Evolutionary conservation across 78 protist genomes (phyloP), one percentile per base, ranked within the genome.

Genomic region (Monocercomonoides exilis): DNA sequence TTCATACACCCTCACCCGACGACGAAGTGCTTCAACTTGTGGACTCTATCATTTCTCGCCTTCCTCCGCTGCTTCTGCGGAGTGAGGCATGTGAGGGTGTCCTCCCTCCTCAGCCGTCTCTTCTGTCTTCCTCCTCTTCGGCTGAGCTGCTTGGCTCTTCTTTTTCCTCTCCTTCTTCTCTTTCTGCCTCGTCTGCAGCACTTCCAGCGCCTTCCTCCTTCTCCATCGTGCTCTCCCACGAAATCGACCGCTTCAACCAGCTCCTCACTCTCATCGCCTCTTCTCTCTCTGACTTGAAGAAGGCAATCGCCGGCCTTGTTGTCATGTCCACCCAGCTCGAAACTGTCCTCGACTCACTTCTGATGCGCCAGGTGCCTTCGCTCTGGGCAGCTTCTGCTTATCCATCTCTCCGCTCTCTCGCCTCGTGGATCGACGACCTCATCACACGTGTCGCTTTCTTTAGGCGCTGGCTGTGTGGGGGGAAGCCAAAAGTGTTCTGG

Each of bases 221-320:
- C 45, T 80, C 87, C 63, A 87, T 81, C 43, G 88, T 90, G 81
- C 84, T 92, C 34, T 34, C 81, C 34, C 90, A 90, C 54, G 94
- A 92, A 81, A 45, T 85, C 35, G 64, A 33, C 77, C 63, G 90
- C 43, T 88, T 89, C 54, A 92, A 92, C 91, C n/a, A 44, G 44
- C 54, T 92, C 80, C 84, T 92, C 44, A 34, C 3, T 0, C 44
- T 42, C n/a, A 85, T 90, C 29, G 2, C n/a, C 3, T 2, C 11
- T 43, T 45, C 87, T 44, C 87, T 92, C 32, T 6, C 2, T 5
- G 90, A 92, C 81, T 6, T 92, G 35, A 34, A 43, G 45, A 46
- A 85, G 41, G 94, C 90, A 0, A 90, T 92, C 84, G 35, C 36
- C 41, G 94, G 94, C 11, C 91, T 87, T n/a, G 92, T 88, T 32